Evolutionary conservation across 345 rosid species (phyloP), one percentile per base, ranked within the genome.

Genomic region (Excoecaria cochinchinensis): DNA sequence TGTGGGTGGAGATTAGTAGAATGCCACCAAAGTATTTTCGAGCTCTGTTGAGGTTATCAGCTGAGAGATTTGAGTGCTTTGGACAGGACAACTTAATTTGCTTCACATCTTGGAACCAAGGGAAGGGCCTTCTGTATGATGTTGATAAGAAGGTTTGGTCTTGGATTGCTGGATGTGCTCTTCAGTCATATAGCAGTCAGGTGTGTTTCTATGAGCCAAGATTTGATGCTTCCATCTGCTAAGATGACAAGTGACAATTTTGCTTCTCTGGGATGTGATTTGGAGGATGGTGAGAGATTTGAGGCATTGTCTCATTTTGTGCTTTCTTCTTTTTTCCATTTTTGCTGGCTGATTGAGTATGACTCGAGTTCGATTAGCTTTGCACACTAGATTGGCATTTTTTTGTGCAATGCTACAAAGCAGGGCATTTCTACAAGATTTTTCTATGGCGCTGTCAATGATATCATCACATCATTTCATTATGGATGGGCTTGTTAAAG

Each of bases 91-190:
- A 95, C 70, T 87, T 91, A 81, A 92, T 95, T 39, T 92, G 97
- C 77, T 95, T 95, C 77, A 95, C 99, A 38, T 95, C 97, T n/a
- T 91, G 99, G 97, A 95, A 95, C 81, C 99, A 91, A 78, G 95
- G 99, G 57, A 95, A 90, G 74, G 90, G 99, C 52, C 97, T 95
- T 71, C 78, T 95, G 12, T 95, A 90, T 39, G 95, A 95, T 83
- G 92, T 92, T 74, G 97, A 92, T 82, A 94, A 91, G 86, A 95
- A 87, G 88, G 84, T 67, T 48, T 95, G 97, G 99, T 92, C 97
- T 73, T 95, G 97, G 97, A 95, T 95, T 76, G 90, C 91, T 8
- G 95, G 97, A 44, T 90, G 97, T 80, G 95, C 97, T 56, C 94
- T 94, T 83, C 97, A 94, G 87, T 94, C 97, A n/a, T 92, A 86